Evolutionary conservation across 495 filamentous ascomycete genomes (phyloP).

Genomic region (Clohesyomyces aquaticus): DNA sequence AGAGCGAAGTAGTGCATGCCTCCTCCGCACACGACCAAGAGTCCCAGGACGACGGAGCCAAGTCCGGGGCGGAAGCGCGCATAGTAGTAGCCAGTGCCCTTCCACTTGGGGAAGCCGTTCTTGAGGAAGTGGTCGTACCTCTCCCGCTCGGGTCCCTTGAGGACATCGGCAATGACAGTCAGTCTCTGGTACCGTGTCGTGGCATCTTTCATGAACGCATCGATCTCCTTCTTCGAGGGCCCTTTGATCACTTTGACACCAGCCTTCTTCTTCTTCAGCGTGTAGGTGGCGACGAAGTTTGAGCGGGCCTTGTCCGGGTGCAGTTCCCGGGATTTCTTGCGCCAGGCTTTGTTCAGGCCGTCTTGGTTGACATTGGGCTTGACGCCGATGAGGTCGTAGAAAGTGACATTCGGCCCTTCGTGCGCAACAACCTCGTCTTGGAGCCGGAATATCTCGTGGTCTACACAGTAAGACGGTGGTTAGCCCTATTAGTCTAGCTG

Average conservation of each 20-base stretch:
- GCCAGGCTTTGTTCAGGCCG: constrained; percentile 90
- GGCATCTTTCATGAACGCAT: constrained; percentile 73
- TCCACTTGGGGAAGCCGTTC: constrained; percentile 95
- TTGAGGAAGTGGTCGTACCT: constrained; percentile 94
- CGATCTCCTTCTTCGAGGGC: constrained; percentile 72
- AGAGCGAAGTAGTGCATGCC: constrained; percentile 82
- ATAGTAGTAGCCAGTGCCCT: constrained; percentile 98
- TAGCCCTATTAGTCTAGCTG: constrained; percentile 18
- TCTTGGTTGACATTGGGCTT: constrained; percentile 74
- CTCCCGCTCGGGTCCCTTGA: constrained; percentile 75
- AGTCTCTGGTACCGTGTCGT: constrained; percentile 79
- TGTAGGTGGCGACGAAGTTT: constrained; percentile 71
- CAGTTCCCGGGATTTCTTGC: constrained; percentile 76
- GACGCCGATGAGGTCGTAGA: constrained; percentile 91
- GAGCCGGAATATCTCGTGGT: constrained; percentile 96
- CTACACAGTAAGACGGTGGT: constrained; percentile 51
- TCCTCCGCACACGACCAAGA: constrained; percentile 85
- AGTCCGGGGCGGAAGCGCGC: constrained; percentile 87
- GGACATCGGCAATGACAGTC: constrained; percentile 79
- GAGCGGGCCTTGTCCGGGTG: constrained; percentile 97
- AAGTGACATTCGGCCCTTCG: constrained; percentile 82
- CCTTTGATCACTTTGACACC: constrained; percentile 70
- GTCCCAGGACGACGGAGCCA: constrained; percentile 76
- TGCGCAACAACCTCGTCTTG: constrained; percentile 77
- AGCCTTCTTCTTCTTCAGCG: constrained; percentile 55